Base-by-base conservation (phyloP, 345 rosid species). In the Lagerstroemia speciosa region DNA sequence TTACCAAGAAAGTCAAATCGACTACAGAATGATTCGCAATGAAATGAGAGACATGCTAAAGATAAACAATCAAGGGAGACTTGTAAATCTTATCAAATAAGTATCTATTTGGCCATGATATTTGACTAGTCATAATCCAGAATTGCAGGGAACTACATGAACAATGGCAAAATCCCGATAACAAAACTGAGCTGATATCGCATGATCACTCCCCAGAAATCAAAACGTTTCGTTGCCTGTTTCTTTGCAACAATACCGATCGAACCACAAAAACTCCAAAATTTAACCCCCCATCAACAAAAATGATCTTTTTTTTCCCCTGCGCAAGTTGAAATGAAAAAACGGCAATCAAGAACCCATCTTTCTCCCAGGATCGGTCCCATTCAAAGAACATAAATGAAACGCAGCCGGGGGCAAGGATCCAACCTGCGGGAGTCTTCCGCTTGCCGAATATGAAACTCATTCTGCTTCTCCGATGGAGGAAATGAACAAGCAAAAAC, bases 381-480 rank as follows among this genome's bases (percentile, higher is more conserved):
- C 26, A 30, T 31, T 8, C 43, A 27, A 37, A 19, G 20, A 10
- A 30, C 33, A n/a, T 11, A 60, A 48, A 52, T 5, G 4, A 36
- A 65, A 26, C 26, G 33, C 24, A 24, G 8, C 22, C 19, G 33
- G 24, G 52, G 53, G 38, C 53, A 37, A 8, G 46, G 65, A 65
- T 15, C 63, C 24, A 41, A 84, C 95, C 91, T 75, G 95, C 89
- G n/a, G 89, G 91, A 53, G 87, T 84, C 70, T 89, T 89, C 72
- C 78, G 77, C 82, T 82, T 83, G 80, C 94, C 95, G 76, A 89
- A 89, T 63, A 89, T 78, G 87, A 86, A 89, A 81, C 95, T 89
- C 95, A 86, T 89, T 80, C 52, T 45, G 83, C 36, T 31, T 30
- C 46, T 57, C 11, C 30, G 8, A 52, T 22, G 67, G 43, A 19